Evolutionary conservation across 75 land plant genomes (phyloP).

Genomic region (Larix kaempferi): DNA sequence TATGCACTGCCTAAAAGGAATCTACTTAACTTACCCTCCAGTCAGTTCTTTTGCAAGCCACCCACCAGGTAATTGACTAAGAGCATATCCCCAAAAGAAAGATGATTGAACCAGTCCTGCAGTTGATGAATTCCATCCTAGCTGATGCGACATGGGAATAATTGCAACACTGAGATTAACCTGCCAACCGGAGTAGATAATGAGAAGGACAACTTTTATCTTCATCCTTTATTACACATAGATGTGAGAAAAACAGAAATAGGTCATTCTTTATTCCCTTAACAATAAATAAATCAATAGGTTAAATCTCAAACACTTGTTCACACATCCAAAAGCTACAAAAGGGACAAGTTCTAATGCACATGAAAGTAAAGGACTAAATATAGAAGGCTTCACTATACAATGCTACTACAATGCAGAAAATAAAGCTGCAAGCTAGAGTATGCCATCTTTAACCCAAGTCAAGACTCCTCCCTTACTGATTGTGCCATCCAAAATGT

Average conservation of each 20-base stretch:
- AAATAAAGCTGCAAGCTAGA: background rate
- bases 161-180: conserved; percentile 98
- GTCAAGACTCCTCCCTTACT: no score
- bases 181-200: conserved; percentile 25
- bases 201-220: background rate
- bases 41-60: conserved; percentile 90
- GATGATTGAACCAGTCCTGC: conserved; percentile 98
- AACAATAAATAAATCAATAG: background rate
- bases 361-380: no score
- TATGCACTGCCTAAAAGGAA: background rate
- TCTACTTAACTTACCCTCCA: conserved; percentile 63
- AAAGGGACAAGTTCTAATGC: no score
- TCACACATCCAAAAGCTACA: background rate
- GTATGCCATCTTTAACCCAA: background rate
- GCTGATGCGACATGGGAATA: conserved; percentile 96
- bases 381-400: no score
- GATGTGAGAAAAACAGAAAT: background rate
- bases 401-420: background rate
- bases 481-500: no score
- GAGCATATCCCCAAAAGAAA: conserved; percentile 97
- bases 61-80: conserved; percentile 99
- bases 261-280: background rate
- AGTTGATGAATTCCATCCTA: conserved; percentile 88
- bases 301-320: background rate
- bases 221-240: background rate